A percentile compares a stretch with the other conserved stretches of the same genome.
phyloP scores from a whole-genome alignment of 768 basidiomycete genomes.

The Hemileccinum rubropunctum region DNA sequence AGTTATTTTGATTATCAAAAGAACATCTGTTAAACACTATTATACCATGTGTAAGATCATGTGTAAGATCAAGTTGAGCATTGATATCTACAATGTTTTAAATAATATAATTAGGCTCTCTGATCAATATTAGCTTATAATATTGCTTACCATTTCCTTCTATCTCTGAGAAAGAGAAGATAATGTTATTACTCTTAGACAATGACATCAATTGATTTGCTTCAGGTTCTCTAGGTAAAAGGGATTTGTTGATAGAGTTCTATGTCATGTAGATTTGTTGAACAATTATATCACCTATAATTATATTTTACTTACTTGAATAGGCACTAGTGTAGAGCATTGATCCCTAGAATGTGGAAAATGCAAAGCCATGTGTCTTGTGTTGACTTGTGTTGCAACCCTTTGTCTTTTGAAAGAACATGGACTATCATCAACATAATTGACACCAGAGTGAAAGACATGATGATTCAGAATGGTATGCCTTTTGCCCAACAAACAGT shows the following conservation, averaged over 20 bases:
- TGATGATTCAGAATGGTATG: background rate
- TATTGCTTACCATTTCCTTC: too few species aligned
- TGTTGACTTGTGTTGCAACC: conserved; percentile 17
- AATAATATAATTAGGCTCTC: too few species aligned
- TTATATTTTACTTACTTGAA: conserved; percentile 10
- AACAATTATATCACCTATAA: fast-evolving
- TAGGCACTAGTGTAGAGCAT: background rate
- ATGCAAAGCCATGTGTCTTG: conserved; percentile 11
- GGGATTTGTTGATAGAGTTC: background rate
- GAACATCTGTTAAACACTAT: too few species aligned
- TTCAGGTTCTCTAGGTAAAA: background rate
- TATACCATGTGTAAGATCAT: background rate
- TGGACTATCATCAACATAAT: background rate
- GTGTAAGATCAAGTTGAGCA: too few species aligned
- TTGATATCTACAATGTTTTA: too few species aligned
- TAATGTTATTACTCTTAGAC: too few species aligned
- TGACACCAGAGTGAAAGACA: background rate
- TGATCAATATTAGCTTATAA: too few species aligned
- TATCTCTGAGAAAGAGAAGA: too few species aligned
- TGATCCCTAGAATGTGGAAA: background rate
- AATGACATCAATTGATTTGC: too few species aligned
- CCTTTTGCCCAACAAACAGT: conserved; percentile 3
- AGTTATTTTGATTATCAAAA: background rate
- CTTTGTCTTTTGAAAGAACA: conserved; percentile 3
- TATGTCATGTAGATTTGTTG: background rate